Conservation (phyloP, 345 rosid genomes). For the Laguncularia racemosa region DNA sequence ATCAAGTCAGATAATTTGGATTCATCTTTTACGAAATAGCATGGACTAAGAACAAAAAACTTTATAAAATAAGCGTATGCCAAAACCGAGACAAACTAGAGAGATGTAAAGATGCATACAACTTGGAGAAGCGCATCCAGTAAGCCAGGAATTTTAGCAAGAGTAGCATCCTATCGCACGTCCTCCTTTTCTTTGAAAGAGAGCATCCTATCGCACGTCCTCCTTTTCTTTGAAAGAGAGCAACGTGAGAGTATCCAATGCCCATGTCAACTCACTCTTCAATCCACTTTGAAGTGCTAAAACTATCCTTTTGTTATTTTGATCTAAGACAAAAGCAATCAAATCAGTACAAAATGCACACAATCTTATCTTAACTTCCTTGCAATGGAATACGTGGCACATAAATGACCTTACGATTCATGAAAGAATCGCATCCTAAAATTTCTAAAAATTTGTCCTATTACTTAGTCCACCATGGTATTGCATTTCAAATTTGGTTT, state of each 20-base stretch:
- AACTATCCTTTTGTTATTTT: slow-evolving; percentile 81
- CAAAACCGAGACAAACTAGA: neutral
- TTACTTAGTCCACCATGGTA: too few species aligned
- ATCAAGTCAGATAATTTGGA: slow-evolving; percentile 7
- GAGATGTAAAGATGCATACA: slow-evolving; percentile 33
- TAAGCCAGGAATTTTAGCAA: slow-evolving; percentile 90
- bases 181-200: too few species aligned
- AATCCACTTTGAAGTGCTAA: slow-evolving; percentile 94
- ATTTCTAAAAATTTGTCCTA: too few species aligned
- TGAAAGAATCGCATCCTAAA: too few species aligned
- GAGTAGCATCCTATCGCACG: too few species aligned
- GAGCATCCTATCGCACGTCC: slow-evolving; percentile 72
- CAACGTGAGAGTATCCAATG: slow-evolving; percentile 80
- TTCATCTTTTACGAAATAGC: neutral
- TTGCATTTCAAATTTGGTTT: too few species aligned
- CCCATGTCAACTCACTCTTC: slow-evolving; percentile 95
- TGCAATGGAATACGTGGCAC: too few species aligned
- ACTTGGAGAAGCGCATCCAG: slow-evolving; percentile 93
- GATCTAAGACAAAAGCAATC: slow-evolving; percentile 35
- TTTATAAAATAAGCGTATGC: too few species aligned
- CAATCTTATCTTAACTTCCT: neutral
- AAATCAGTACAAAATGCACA: neutral
- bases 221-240: slow-evolving; percentile 94
- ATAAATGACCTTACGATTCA: too few species aligned
- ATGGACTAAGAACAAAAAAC: neutral